phyloP scores from a whole-genome alignment of 768 basidiomycete genomes.

The Gloeopeniophorella convolvens region DNA sequence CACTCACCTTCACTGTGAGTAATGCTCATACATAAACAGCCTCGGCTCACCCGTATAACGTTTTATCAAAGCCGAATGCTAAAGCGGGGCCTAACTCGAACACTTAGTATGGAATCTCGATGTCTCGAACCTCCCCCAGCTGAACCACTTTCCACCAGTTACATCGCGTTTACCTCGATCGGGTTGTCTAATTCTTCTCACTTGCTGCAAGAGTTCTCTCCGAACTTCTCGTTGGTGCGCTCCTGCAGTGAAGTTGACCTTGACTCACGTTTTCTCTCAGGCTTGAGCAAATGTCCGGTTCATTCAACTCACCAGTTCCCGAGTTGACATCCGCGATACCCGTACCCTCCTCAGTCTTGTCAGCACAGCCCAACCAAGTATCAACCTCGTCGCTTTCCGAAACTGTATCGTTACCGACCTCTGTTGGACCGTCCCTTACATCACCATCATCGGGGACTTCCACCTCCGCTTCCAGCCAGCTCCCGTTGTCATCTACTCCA shows the following conservation, averaged over 20 bases:
- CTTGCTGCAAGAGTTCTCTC: constrained; percentile 41
- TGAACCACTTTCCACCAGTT: constrained; percentile 35
- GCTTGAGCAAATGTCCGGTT: constrained; percentile 54
- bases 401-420: not conserved
- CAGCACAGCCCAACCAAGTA: constrained; percentile 10
- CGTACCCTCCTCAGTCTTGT: constrained; percentile 31
- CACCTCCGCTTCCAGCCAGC: no score
- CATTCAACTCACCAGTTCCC: constrained; percentile 42
- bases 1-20: constrained; percentile 52
- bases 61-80: constrained; percentile 41
- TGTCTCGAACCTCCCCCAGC: not conserved
- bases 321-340: constrained; percentile 42
- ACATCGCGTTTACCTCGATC: constrained; percentile 44
- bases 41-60: not conserved
- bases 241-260: not conserved
- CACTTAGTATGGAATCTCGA: constrained; percentile 38
- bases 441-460: no score
- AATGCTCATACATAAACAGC: not conserved
- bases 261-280: constrained; percentile 29
- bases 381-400: constrained; percentile 1
- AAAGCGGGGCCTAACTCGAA: constrained; percentile 50
- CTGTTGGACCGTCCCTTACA: no score
- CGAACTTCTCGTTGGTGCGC: constrained; percentile 46
- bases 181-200: constrained; percentile 26
- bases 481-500: no score